Base-by-base conservation (phyloP, 345 rosid genomes). In the Hevea brasiliensis region DNA sequence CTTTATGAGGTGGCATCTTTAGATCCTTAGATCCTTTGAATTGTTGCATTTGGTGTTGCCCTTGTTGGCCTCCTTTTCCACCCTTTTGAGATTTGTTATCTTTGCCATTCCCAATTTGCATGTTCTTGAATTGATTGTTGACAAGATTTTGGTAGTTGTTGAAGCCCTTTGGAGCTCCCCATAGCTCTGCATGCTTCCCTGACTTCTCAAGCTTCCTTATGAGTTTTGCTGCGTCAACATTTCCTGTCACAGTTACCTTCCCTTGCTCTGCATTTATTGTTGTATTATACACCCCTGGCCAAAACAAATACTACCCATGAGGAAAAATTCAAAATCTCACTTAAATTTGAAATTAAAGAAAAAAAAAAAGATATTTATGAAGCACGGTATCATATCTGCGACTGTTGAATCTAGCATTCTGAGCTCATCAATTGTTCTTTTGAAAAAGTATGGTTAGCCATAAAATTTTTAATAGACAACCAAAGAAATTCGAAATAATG, bases 161-260 rank as follows among this genome's bases (percentile, higher is more conserved):
- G 26, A 21, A 41, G 41, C 90, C 92, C 73, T 87, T 88, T 14
- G 86, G 88, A 27, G 81, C 84, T 53, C 91, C 92, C 81, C 90
- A 79, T 41, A 90, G 68, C 86, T 93, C 96, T 17, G 97, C 99
- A 74, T 89, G 92, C 77, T 92, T 96, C 35, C 99, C 99, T 17
- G 94, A 83, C 70, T 93, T 93, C 80, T 77, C 84, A 6, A 96
- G 93, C 85, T 93, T 91, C 86, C 78, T 88, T 45, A 96, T 80
- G 4, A 96, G 90, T 32, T 80, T 64, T 7, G 79, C 79, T 20
- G 96, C 96, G 80, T 90, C 93, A 26, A 90, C 90, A 80, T 93
- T 85, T 26, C 99, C 99, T 3, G 86, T 82, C 40, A 96, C 99
- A 21, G 88, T 90, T 35, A 96, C 92, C 78, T 72, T 91, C 71